Base-by-base conservation (phyloP, 2,329 filamentous ascomycete species). In the Pyricularia pennisetigena region DNA sequence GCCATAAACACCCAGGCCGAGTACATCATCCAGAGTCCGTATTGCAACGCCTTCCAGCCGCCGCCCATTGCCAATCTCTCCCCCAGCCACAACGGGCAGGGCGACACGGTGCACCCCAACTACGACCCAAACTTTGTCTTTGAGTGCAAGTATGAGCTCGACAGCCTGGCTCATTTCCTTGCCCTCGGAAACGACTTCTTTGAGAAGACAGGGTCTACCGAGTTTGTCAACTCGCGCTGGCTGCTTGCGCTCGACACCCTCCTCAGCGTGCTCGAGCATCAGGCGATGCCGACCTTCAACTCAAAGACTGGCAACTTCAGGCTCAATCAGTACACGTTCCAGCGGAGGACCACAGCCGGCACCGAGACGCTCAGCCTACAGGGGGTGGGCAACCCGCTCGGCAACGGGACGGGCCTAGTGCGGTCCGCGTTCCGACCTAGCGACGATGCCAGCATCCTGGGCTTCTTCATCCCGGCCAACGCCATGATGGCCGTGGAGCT, bases 101-200 rank as follows among this genome's bases (percentile, higher is more conserved):
- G 90, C 24, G 95, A 99, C 75, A 79, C 76, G 9, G 95, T 99
- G 0, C 93, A 97, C 73, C 95, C 95, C 0, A 83, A 84, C 0
- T 98, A 97, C 75, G 93, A 98, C 74, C 90, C 90, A 0, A 86
- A 84, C 0, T 86, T 89, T 65, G 95, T 99, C 3, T 99, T 97
- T 72, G 95, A 99, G 79, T 99, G 95, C 86, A 99, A 99, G 79
- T 99, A 98, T 79, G 95, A 99, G 81, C 88, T 99, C 26, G 95
- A 99, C 79, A 97, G 94, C 9, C 83, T 99, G 0, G 95, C 94
- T 0, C 90, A 96, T 75, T 99, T 99, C 77, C 84, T 99, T 6
- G 88, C 91, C 0, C 81, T 99, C 2, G 87, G 85, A 23, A 97
- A 97, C 74, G 89, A 97, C 73, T 98, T 97, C 79, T 85, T 95